Evolutionary conservation across 1,139 yeast species (phyloP).

Genomic region (Kodamaea sp.): DNA sequence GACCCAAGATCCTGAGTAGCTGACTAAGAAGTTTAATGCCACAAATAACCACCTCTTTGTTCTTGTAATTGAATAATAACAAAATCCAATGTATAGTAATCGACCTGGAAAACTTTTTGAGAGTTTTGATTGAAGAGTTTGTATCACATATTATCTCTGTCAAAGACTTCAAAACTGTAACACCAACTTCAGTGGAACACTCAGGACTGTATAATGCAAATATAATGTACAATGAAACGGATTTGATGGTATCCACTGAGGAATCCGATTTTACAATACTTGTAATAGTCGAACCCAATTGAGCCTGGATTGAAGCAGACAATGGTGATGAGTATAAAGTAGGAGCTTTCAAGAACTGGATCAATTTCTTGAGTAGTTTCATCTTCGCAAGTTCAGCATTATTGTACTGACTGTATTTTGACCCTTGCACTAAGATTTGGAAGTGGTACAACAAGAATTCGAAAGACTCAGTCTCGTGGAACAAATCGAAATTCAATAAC

Average conservation of each 20-base stretch:
- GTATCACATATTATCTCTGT: conserved; percentile 35
- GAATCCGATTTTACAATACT: conserved; percentile 31
- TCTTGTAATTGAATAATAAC: conserved; percentile 46
- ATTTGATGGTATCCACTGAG: conserved; percentile 39
- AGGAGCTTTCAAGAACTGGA: conserved; percentile 50
- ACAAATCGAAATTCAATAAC: conserved; percentile 38
- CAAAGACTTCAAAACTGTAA: conserved; percentile 28
- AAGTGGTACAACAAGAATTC: conserved; percentile 57
- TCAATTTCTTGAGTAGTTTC: conserved; percentile 53
- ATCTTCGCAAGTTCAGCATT: conserved; percentile 50
- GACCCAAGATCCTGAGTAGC: conserved; percentile 48
- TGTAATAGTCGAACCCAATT: conserved; percentile 23
- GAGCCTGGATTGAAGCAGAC: conserved; percentile 16
- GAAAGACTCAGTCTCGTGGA: conserved; percentile 42
- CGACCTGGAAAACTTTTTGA: conserved; percentile 54
- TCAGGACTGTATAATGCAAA: conserved; percentile 36
- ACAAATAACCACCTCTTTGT: conserved; percentile 43
- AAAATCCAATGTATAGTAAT: conserved; percentile 68
- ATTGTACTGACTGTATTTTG: conserved; percentile 53
- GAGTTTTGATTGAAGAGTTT: conserved; percentile 33
- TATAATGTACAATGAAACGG: conserved; percentile 37
- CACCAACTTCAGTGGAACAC: conserved; percentile 32
- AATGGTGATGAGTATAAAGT: conserved; percentile 12
- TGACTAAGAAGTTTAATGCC: conserved; percentile 53
- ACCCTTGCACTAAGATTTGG: conserved; percentile 51